phyloP scores from a whole-genome alignment of 768 basidiomycete species.

The Galerina sulciceps region DNA sequence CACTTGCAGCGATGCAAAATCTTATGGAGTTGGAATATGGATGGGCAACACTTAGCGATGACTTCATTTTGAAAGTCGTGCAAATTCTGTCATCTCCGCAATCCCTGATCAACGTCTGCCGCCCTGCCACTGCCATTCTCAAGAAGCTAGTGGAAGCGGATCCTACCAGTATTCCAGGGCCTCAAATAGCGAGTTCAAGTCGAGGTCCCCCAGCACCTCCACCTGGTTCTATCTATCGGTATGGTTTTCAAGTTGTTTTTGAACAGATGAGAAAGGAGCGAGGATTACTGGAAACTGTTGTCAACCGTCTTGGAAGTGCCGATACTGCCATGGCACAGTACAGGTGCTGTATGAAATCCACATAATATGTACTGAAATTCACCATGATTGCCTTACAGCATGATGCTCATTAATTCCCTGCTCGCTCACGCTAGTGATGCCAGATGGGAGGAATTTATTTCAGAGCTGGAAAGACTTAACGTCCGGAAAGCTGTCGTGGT shows the following conservation, averaged over 20 bases:
- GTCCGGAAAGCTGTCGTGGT: conserved; percentile 84
- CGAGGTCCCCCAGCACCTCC: conserved; percentile 52
- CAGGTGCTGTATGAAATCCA: conserved; percentile 50
- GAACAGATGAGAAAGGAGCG: conserved; percentile 79
- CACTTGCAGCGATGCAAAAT: conserved; percentile 84
- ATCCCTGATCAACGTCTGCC: conserved; percentile 87
- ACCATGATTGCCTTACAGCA: conserved; percentile 44
- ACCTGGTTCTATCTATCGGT: conserved; percentile 77
- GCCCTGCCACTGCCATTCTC: conserved; percentile 88
- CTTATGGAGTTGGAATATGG: conserved; percentile 87
- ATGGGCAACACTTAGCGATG: conserved; percentile 72
- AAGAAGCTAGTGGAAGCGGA: conserved; percentile 90
- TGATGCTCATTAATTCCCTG: conserved; percentile 90
- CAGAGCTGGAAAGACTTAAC: conserved; percentile 74
- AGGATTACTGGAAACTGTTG: conserved; percentile 80
- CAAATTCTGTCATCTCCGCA: conserved; percentile 75
- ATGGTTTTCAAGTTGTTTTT: conserved; percentile 84
- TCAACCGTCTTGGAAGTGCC: conserved; percentile 75
- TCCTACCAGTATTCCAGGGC: conserved; percentile 66
- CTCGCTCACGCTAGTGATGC: conserved; percentile 78
- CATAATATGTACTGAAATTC: conserved; percentile 1
- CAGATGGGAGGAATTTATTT: conserved; percentile 80
- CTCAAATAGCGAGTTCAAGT: conserved; percentile 63
- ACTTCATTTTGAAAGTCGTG: conserved; percentile 79
- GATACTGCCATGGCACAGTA: conserved; percentile 86